phyloP scores from a whole-genome alignment of 2,329 filamentous ascomycete species.

The Proliferodiscus dingleyae region DNA sequence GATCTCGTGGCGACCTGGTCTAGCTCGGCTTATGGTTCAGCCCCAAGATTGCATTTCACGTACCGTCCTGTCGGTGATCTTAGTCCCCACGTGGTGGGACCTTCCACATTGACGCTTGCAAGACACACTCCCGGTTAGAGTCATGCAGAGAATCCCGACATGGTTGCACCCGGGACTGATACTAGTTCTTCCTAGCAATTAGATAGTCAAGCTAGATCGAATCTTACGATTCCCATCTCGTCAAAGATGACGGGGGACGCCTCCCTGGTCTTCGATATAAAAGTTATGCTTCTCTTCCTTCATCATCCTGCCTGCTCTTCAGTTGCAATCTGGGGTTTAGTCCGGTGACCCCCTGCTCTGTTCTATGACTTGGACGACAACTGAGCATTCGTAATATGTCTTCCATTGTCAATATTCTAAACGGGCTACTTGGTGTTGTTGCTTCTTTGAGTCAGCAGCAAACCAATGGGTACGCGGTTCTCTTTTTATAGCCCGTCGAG shows the following conservation, averaged over 20 bases:
- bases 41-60: too few species aligned
- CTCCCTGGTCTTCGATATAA: conserved; percentile 5
- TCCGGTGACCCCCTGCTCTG: conserved; percentile 2
- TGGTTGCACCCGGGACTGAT: neutral
- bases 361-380: neutral
- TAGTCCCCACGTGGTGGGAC: neutral
- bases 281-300: conserved; percentile 12
- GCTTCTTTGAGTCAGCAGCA: conserved; percentile 18
- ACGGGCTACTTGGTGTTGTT: conserved; percentile 12
- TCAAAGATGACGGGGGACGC: neutral
- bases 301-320: conserved; percentile 14
- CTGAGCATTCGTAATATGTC: conserved; percentile 9
- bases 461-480: conserved; percentile 23
- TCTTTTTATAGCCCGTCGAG: neutral
- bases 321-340: neutral
- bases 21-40: too few species aligned
- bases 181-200: neutral
- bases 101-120: neutral
- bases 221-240: neutral
- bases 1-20: too few species aligned
- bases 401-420: conserved; percentile 14
- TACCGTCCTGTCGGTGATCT: too few species aligned
- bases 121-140: neutral
- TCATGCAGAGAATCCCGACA: neutral
- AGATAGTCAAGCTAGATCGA: neutral